Conservation (phyloP, 1,284 basidiomycete species). For the Pholiota adiposa region DNA sequence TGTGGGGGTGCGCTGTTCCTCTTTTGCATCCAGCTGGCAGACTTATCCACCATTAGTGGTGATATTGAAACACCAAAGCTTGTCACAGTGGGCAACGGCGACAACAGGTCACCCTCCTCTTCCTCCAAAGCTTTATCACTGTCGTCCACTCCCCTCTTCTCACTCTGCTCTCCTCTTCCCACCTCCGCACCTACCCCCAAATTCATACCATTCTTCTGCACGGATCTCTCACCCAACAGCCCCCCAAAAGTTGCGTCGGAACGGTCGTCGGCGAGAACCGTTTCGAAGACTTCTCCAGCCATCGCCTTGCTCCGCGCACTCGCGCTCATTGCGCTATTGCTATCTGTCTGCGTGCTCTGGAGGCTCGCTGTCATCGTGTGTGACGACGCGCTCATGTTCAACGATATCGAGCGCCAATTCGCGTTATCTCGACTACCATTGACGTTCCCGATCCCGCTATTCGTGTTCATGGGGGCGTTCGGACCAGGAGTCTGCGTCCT, state of each 20-base stretch:
- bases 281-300: not conserved
- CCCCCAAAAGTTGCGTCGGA: not conserved
- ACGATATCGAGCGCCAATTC: conserved; percentile 26
- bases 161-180: not conserved
- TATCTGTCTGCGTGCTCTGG: not conserved
- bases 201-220: not conserved
- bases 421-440: conserved; percentile 6
- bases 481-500: not conserved
- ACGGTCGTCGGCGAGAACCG: not conserved
- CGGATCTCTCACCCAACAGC: not conserved
- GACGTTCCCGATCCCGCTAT: not conserved
- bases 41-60: not conserved
- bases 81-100: conserved; percentile 5
- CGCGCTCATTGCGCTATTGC: conserved; percentile 6
- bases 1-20: conserved; percentile 1
- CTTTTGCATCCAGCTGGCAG: not conserved
- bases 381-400: conserved; percentile 10
- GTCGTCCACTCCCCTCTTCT: not conserved
- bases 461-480: not conserved
- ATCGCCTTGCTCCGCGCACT: not conserved
- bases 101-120: conserved; percentile 6
- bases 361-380: not conserved
- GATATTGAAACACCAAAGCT: not conserved
- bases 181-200: not conserved
- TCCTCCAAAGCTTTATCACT: conserved; percentile 4